Base-by-base conservation (phyloP, 192 early-diverging fungal species). In the Backusella tuberculispora region DNA sequence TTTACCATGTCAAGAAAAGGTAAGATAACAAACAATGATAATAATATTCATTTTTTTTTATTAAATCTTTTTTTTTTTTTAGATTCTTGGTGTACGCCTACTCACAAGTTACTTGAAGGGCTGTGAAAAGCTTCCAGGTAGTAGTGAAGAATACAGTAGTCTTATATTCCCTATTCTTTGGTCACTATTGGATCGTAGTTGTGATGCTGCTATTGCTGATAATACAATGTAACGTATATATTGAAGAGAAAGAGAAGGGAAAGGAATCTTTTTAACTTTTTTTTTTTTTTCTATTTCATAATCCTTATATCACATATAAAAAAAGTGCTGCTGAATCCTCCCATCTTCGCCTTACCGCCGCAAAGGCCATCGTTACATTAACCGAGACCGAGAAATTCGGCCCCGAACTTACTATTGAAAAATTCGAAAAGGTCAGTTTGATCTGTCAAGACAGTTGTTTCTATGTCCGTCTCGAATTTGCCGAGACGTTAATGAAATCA, bases 401-500 rank as follows among this genome's bases (percentile, higher is more conserved):
- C 19, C 69, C 78, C 37, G 69, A 88, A 67, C 78, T 95, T 7
- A 79, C 85, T 6, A 80, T 87, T 0, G 37, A 78, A 0, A 88
- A 95, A 38, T 82, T 89, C 65, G 77, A 85, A 69, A 83, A 82
- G 17, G 71, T 97, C 40, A 85, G 86, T n/a, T 78, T 93, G 41
- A 81, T 87, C 8, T 79, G 89, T 38, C 92, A 94, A 71, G 95
- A 96, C 78, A 83, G 92, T 6, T 89, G 92, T 74, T 96, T 85
- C 74, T 86, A 94, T 74, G 94, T 97, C 40, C 92, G 97, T 6
- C 85, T 88, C 41, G 78, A 83, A 1, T 90, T 97, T 64, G 77
- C 91, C 37, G 84, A 89, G 5, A 88, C 89, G 69, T 83, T 99
- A 47, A 82, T 95, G 66, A 90, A 88, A n/a, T 84, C 89, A 66